Evolutionary conservation across 2,329 filamentous ascomycete genomes (phyloP), one percentile per base, ranked within the genome.

Genomic region (Colletotrichum ledebouriae): DNA sequence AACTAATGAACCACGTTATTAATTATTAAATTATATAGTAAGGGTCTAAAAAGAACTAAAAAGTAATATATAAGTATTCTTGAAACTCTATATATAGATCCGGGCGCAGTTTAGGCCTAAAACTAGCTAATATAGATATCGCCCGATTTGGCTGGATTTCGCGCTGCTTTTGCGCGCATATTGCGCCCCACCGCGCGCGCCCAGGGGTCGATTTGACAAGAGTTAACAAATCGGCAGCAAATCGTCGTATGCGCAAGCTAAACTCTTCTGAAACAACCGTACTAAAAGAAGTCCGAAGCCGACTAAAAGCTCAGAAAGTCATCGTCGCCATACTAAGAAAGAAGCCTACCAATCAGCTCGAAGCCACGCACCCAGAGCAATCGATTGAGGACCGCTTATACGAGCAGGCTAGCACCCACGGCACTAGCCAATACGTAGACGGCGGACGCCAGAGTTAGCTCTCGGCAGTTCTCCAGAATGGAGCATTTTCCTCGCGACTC

Each of bases 301-400:
- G 41, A 44, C 41, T 44, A 13, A 44, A 44, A 44, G 41, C 41
- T 44, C 41, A 17, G 41, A 44, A 44, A 44, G 41, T 44, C 13
- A 15, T 44, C 41, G 41, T 44, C 41, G 41, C 41, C 41, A 44
- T 44, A 13, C 41, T 44, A 9, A 44, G n/a, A 44, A 44, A 44
- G 41, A 44, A 44, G 41, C 41, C 12, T 44, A 6, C 41, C 41
- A 13, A 44, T 44, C 41, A 44, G 41, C 41, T 44, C 41, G 41
- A 44, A 44, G 41, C 41, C 4, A 44, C 15, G 4, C 41, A 17
- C 41, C 41, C n/a, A 9, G 41, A 44, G 41, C 41, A 44, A 44
- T 44, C 41, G 41, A 44, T 44, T 44, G 41, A 44, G 41, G 41
- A n/a, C 41, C 41, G 15, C 41, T 17, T 17, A 44, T 13, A 1